Evolutionary conservation across 176 grass and related monocot genomes (phyloP).

Genomic region (Carex littledalei): DNA sequence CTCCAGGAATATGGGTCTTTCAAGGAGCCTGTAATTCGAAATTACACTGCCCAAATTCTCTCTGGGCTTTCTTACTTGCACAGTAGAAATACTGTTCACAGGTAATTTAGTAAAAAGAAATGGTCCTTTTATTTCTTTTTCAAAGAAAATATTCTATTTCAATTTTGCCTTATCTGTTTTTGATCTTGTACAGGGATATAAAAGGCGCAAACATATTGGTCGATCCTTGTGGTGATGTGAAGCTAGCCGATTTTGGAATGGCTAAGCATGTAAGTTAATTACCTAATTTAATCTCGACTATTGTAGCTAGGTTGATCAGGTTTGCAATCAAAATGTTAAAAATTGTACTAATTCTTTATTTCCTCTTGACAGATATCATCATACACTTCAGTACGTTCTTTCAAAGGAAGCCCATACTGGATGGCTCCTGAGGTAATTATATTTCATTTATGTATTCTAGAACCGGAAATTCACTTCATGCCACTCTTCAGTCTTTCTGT

Average conservation of each 20-base stretch:
- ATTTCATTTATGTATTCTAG: neutral
- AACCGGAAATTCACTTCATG: neutral
- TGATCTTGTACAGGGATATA: constrained; percentile 53
- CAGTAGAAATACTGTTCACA: constrained; percentile 87
- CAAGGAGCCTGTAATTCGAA: constrained; percentile 67
- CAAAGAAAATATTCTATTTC: constrained; percentile 4
- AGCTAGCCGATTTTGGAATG: constrained; percentile 99
- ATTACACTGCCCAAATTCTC: constrained; percentile 85
- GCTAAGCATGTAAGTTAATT: constrained; percentile 81
- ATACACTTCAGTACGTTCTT: constrained; percentile 82
- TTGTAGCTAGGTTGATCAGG: neutral
- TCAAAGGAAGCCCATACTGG: constrained; percentile 98
- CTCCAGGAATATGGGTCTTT: constrained; percentile 90
- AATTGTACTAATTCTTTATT: constrained; percentile 16
- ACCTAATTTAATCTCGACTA: neutral
- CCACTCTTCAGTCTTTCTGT: neutral
- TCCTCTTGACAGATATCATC: constrained; percentile 52
- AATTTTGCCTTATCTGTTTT: constrained; percentile 18
- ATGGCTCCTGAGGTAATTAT: constrained; percentile 93
- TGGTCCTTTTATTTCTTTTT: neutral
- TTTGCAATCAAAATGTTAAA: neutral
- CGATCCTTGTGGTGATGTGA: constrained; percentile 87
- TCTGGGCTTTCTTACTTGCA: constrained; percentile 91
- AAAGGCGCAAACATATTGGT: constrained; percentile 99
- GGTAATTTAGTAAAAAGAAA: constrained; percentile 40